These are phyloP conservation scores for Coelastrella sp. DNA, from an alignment of 139 green algal genomes.

Conservation along the genomic window DNA sequence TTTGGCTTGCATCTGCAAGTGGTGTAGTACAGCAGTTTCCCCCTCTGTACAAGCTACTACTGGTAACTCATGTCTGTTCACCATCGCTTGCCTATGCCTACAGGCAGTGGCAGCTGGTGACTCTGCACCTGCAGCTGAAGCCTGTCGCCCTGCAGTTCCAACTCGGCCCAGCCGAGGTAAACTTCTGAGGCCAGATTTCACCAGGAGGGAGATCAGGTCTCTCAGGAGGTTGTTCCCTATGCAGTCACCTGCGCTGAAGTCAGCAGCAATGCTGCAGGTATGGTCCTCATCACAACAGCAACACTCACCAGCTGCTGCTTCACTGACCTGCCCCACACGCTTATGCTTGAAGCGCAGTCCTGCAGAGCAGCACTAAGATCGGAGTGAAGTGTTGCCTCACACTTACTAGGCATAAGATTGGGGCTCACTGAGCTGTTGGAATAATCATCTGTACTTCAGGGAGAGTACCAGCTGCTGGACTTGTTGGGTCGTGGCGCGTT, in stretches of 20 bases:
- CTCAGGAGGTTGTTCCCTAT: slow-evolving; percentile 31
- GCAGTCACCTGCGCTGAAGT: slow-evolving; percentile 7
- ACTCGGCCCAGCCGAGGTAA: background rate
- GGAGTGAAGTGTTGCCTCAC: background rate
- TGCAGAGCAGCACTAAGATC: background rate
- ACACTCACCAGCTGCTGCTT: background rate
- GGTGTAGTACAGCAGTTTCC: no score
- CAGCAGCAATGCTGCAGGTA: slow-evolving; percentile 24
- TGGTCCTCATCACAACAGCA: background rate
- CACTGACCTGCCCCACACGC: background rate
- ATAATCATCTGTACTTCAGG: background rate
- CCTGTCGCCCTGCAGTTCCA: background rate
- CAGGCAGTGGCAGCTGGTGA: background rate
- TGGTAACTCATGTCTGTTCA: background rate
- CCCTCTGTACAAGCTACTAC: no score
- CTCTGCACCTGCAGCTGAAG: background rate
- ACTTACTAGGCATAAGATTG: no score
- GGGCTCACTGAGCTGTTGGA: background rate
- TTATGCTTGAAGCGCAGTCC: background rate
- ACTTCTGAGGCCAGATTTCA: slow-evolving; percentile 1
- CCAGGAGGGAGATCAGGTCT: slow-evolving; percentile 12
- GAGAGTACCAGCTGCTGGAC: slow-evolving; percentile 32
- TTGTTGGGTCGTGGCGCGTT: background rate
- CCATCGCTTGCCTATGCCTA: background rate
- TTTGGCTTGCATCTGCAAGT: no score